These are phyloP conservation scores for Kodamaea lidongshanica DNA, from an alignment of 805 yeast species.

Conservation along the genomic window DNA sequence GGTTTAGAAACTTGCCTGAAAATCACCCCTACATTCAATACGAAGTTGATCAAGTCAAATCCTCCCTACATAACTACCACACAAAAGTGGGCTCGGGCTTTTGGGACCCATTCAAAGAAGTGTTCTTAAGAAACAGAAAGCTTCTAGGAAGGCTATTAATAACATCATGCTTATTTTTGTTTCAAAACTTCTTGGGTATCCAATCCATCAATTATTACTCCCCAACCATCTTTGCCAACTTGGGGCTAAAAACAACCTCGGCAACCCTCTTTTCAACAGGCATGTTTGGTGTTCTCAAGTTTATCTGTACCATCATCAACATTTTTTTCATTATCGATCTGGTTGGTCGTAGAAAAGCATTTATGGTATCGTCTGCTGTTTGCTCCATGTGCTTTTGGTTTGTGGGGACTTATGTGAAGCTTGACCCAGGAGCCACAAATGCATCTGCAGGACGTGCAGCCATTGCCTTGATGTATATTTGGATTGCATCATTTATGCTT, in stretches of 20 bases:
- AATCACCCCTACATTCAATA: conserved; percentile 29
- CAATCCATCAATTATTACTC: conserved; percentile 37
- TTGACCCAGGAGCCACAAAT: conserved; percentile 26
- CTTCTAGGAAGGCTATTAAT: conserved; percentile 25
- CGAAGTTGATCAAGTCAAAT: conserved; percentile 33
- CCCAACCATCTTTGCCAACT: conserved; percentile 28
- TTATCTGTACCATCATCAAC: conserved; percentile 28
- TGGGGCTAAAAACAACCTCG: conserved; percentile 34
- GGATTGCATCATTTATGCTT: conserved; percentile 36
- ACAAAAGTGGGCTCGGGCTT: conserved; percentile 26
- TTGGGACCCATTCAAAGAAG: conserved; percentile 29
- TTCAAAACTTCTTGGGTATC: conserved; percentile 36
- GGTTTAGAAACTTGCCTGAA: conserved; percentile 31
- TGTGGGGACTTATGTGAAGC: conserved; percentile 31
- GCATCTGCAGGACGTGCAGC: conserved; percentile 38
- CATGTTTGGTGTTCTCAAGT: conserved; percentile 35
- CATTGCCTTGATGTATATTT: conserved; percentile 35
- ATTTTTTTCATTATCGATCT: conserved; percentile 31
- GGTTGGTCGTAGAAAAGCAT: conserved; percentile 30
- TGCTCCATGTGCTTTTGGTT: conserved; percentile 36
- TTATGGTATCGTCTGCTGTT: conserved; percentile 29
- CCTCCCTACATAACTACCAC: conserved; percentile 25
- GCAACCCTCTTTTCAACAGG: conserved; percentile 35
- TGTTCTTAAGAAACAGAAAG: conserved; percentile 21
- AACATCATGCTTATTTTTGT: conserved; percentile 28